Evolutionary conservation across 306 rosid species (phyloP).

Genomic region (Vicia faba): DNA sequence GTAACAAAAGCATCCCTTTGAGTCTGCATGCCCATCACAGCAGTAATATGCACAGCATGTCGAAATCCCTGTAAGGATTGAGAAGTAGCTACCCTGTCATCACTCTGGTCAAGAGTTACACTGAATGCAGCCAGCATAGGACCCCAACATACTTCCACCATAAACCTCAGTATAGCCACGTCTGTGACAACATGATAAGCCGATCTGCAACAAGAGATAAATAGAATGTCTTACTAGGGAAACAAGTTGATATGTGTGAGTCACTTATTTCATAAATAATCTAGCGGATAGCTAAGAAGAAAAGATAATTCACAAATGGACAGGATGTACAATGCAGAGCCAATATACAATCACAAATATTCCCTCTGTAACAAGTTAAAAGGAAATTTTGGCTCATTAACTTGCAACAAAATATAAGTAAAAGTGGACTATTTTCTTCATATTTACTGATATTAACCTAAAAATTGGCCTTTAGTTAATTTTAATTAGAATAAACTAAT

Average conservation of each 20-base stretch:
- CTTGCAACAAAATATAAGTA: not conserved
- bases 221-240: conserved; percentile 34
- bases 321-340: conserved; percentile 17
- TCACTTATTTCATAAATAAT: conserved; percentile 26
- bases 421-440: not conserved
- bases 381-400: not conserved
- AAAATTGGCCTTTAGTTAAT: not conserved
- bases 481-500: not conserved
- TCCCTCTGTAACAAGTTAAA: not conserved
- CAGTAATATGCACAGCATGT: conserved; percentile 92
- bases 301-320: conserved; percentile 29
- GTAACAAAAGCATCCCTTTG: conserved; percentile 98
- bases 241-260: conserved; percentile 6
- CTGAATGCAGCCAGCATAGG: conserved; percentile 99
- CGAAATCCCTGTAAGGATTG: conserved; percentile 90
- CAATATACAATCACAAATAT: not conserved
- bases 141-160: conserved; percentile 99
- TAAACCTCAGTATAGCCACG: conserved; percentile 93
- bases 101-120: conserved; percentile 98
- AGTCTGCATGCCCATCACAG: conserved; percentile 97
- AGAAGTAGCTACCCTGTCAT: conserved; percentile 87
- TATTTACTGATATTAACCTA: not conserved
- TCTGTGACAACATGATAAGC: conserved; percentile 88
- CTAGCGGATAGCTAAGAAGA: conserved; percentile 12
- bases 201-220: conserved; percentile 64